Conservation (phyloP, 1,284 basidiomycete species). For the Phellinidium pouzarii region DNA sequence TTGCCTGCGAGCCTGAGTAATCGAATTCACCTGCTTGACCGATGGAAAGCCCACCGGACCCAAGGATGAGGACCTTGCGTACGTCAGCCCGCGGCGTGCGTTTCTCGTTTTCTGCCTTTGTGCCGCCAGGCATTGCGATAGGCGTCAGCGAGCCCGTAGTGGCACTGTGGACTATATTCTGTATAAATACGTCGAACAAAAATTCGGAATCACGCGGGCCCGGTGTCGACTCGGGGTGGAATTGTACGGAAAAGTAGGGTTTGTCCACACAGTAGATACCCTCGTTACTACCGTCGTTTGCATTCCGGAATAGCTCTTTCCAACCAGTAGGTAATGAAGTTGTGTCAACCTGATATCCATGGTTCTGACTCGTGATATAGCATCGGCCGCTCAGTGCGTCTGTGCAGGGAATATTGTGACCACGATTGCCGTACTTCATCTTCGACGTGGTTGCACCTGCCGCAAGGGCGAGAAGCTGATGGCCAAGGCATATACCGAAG, state of each 20-base stretch:
- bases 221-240: conserved; percentile 98
- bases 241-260: conserved; percentile 99
- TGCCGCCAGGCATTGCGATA: conserved; percentile 84
- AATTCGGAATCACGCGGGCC: conserved; percentile 98
- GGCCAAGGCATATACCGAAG: conserved; percentile 98
- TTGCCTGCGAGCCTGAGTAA: conserved; percentile 97
- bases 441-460: conserved; percentile 92
- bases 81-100: conserved; percentile 74
- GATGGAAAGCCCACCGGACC: conserved; percentile 96
- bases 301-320: conserved; percentile 94
- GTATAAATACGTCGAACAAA: conserved; percentile 96
- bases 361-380: conserved; percentile 99
- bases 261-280: conserved; percentile 90
- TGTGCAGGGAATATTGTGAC: conserved; percentile 98
- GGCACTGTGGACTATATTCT: conserved; percentile 76
- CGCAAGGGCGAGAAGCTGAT: conserved; percentile 94
- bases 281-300: conserved; percentile 97
- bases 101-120: conserved; percentile 76
- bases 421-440: conserved; percentile 99
- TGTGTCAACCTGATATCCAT: conserved; percentile 94
- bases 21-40: conserved; percentile 99
- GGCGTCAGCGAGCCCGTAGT: conserved; percentile 63
- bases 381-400: conserved; percentile 91
- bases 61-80: conserved; percentile 92
- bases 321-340: conserved; percentile 77